A percentile compares a stretch with the other conserved stretches of the same genome.
phyloP scores from a whole-genome alignment of 352 stramenopile species.

The Phytophthora ohioensis region DNA sequence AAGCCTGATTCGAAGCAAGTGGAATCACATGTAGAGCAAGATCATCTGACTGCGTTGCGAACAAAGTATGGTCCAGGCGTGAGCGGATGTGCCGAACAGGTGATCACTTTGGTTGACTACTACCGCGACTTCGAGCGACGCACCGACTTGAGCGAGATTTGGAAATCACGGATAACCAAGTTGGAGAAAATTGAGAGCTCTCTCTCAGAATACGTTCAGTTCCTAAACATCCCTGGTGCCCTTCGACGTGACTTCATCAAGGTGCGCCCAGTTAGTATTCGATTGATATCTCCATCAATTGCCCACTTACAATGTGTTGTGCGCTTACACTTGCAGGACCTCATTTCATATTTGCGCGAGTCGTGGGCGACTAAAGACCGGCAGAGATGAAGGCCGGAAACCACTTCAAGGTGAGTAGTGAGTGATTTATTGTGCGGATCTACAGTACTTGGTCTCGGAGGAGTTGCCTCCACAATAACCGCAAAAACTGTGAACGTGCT shows the following conservation, averaged over 20 bases:
- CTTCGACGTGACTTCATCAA: slow-evolving; percentile 71
- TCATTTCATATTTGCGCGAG: slow-evolving; percentile 58
- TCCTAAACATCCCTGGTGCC: slow-evolving; percentile 62
- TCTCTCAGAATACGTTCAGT: slow-evolving; percentile 71
- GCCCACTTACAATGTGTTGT: slow-evolving; percentile 1
- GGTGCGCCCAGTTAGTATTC: slow-evolving; percentile 28
- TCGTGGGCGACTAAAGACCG: slow-evolving; percentile 44
- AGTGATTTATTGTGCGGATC: slow-evolving; percentile 38
- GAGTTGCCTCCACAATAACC: slow-evolving; percentile 11
- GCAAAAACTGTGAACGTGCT: slow-evolving; percentile 14
- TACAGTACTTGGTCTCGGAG: slow-evolving; percentile 5
- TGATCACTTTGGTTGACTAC: slow-evolving; percentile 85
- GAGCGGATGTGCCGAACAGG: slow-evolving; percentile 73
- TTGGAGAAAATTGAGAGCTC: slow-evolving; percentile 80
- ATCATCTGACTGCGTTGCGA: slow-evolving; percentile 49
- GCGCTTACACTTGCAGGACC: slow-evolving; percentile 39
- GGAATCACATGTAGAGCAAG: not conserved
- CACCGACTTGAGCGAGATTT: slow-evolving; percentile 73
- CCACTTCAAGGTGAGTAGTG: not conserved
- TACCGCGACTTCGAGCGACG: slow-evolving; percentile 83
- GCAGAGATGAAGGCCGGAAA: slow-evolving; percentile 10
- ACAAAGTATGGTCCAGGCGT: slow-evolving; percentile 71
- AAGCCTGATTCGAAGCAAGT: slow-evolving; percentile 13
- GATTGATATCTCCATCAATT: not conserved
- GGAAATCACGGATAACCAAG: slow-evolving; percentile 75